phyloP scores from a whole-genome alignment of 208 protist genomes.

The Trypanosoma boissoni region DNA sequence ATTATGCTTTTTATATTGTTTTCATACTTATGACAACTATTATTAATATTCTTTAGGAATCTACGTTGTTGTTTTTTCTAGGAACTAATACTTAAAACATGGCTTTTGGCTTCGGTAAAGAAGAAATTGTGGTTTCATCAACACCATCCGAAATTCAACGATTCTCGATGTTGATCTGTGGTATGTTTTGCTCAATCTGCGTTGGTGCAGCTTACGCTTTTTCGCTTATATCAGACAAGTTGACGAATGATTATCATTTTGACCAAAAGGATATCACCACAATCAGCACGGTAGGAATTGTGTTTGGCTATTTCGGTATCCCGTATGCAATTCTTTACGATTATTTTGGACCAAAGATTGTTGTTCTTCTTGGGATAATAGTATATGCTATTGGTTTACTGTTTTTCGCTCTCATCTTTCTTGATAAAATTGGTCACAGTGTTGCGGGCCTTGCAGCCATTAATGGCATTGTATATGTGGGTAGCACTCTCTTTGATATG shows the following conservation, averaged over 20 bases:
- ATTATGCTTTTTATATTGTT: too few relatives aligned
- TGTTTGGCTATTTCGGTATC: conserved; percentile 12
- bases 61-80: too few relatives aligned
- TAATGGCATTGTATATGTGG: conserved; percentile 43
- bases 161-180: too few relatives aligned
- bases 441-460: conserved; percentile 31
- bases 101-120: too few relatives aligned
- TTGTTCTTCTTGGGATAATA: conserved; percentile 4
- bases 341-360: conserved; percentile 1
- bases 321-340: conserved; percentile 12
- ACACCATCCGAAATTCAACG: too few relatives aligned
- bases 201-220: conserved; percentile 12
- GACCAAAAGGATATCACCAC: conserved; percentile 13
- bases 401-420: conserved; percentile 41
- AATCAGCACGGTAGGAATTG: conserved; percentile 16
- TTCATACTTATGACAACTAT: too few relatives aligned
- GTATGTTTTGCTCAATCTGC: conserved; percentile 7
- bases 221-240: neutral
- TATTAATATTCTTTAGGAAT: too few relatives aligned
- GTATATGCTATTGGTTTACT: conserved; percentile 22
- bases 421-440: conserved; percentile 25
- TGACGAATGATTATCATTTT: conserved; percentile 12
- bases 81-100: too few relatives aligned
- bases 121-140: too few relatives aligned
- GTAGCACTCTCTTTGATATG: conserved; percentile 41